Percentiles rank a stretch among this genome's conserved stretches.
These are phyloP conservation scores for Podospora comata DNA, from an alignment of 495 filamentous ascomycete genomes.

Conservation along the genomic window DNA sequence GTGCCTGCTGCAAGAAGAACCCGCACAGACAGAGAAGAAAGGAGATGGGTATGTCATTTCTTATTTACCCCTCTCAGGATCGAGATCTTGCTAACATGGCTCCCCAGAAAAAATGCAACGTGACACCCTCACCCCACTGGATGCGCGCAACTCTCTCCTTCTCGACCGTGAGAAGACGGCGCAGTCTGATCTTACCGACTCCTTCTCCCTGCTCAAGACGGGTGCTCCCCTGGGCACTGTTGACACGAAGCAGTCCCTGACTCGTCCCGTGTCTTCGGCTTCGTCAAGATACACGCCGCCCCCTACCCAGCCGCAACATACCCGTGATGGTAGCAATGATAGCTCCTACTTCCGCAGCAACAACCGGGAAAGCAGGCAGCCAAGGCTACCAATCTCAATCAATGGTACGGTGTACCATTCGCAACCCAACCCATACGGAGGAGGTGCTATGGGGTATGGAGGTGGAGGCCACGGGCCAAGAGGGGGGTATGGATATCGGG, in stretches of 20 bases:
- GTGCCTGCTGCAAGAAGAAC: constrained; percentile 78
- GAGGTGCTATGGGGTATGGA: neutral
- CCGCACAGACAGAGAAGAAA: constrained; percentile 82
- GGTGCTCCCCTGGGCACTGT: constrained; percentile 5
- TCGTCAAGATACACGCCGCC: neutral
- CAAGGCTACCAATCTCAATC: neutral
- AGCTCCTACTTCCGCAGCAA: neutral
- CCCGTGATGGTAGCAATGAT: neutral
- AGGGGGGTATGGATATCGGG: neutral
- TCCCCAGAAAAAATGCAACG: constrained; percentile 71
- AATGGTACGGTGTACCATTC: neutral
- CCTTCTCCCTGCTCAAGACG: constrained; percentile 35
- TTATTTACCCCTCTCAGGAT: neutral
- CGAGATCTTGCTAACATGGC: constrained; percentile 14
- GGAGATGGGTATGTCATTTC: constrained; percentile 68
- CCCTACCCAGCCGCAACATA: neutral
- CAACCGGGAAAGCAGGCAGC: neutral
- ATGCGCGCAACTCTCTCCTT: constrained; percentile 86
- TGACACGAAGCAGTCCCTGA: neutral
- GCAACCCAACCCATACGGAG: neutral
- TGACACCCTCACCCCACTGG: constrained; percentile 84
- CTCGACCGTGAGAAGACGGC: constrained; percentile 46
- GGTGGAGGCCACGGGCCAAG: neutral
- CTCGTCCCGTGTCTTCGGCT: neutral
- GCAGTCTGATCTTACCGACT: constrained; percentile 22